Evolutionary conservation across 179 eudicot species (phyloP), one percentile per base, ranked within the genome.

Genomic region (Patellifolia procumbens): DNA sequence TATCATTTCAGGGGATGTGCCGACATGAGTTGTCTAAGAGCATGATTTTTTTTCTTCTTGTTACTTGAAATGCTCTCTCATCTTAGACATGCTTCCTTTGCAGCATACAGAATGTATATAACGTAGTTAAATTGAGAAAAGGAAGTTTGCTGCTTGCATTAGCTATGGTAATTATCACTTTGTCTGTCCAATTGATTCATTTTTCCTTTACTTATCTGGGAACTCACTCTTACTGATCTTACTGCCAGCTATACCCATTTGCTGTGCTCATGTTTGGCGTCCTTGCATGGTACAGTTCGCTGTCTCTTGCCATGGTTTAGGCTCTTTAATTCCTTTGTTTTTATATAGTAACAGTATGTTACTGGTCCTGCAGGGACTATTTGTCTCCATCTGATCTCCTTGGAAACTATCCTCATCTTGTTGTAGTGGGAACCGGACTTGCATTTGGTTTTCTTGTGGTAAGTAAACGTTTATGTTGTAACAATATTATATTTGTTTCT

Each of bases 361-460:
- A 66, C 62, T 58, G 60, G 76, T 19, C 74, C 19, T 86, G 80
- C 89, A 96, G 99, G 99, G 92, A 90, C 81, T 91, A 88, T 71
- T 78, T 96, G 81, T 96, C 99, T 76, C 94, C 99, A 5, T 64
- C 80, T 78, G 87, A 96, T 87, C 69, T 93, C 31, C 78, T 90
- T 22, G 87, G 81, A 59, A 84, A 70, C 81, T 96, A 96, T 81
- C 99, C 98, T 16, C 97, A 93, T 87, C 76, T 93, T 72, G 86
- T 93, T 61, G 78, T 96, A 60, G 28, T 87, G 83, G 98, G 99
- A 78, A 87, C 91, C 73, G 99, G 99, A 65, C 98, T 93, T 74
- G 94, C 96, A 55, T 96, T 96, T 84, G 99, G 99, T 63, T 96
- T 93, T 75, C 94, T 93, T 73, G 99, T 93, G 96, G 99, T 96